Percentiles rank a stretch among this genome's conserved stretches.
These are phyloP conservation scores for Puccinia horiana DNA, from an alignment of 1,284 basidiomycete species.

Conservation along the genomic window DNA sequence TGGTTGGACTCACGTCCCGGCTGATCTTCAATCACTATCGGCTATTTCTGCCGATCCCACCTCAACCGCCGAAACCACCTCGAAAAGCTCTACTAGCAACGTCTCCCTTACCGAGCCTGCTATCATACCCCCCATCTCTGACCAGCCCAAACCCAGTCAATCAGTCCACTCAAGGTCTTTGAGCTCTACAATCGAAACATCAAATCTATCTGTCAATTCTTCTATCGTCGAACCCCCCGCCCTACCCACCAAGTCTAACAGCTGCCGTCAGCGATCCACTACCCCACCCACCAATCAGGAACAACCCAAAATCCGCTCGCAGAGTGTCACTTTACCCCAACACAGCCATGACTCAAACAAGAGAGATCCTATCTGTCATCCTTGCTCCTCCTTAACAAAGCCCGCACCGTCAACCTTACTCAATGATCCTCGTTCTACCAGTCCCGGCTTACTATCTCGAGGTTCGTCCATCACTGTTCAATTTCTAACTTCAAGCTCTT, in stretches of 20 bases:
- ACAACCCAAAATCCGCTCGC: constrained; percentile 10
- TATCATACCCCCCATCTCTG: constrained; percentile 12
- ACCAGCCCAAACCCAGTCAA: background rate
- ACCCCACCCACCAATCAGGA: constrained; percentile 4
- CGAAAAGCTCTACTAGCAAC: constrained; percentile 24
- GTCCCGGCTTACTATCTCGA: constrained; percentile 1
- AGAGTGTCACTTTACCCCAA: constrained; percentile 18
- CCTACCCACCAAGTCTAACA: constrained; percentile 10
- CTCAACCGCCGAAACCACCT: constrained; percentile 12
- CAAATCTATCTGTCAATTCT: background rate
- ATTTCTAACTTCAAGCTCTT: background rate
- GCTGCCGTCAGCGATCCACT: constrained; percentile 22
- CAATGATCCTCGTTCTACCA: constrained; percentile 14
- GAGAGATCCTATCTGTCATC: background rate
- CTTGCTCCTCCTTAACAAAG: background rate
- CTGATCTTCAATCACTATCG: constrained; percentile 8
- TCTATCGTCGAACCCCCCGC: background rate
- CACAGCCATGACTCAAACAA: background rate
- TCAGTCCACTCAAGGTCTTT: background rate
- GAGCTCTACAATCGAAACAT: background rate
- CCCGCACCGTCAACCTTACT: background rate
- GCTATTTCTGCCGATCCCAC: constrained; percentile 11
- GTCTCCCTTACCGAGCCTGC: background rate
- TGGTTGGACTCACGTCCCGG: constrained; percentile 23
- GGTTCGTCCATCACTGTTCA: background rate